Percentiles rank a stretch among this genome's conserved stretches.
Conservation (phyloP, 2,329 filamentous ascomycete species). For the Tricladium varicosporioides region DNA sequence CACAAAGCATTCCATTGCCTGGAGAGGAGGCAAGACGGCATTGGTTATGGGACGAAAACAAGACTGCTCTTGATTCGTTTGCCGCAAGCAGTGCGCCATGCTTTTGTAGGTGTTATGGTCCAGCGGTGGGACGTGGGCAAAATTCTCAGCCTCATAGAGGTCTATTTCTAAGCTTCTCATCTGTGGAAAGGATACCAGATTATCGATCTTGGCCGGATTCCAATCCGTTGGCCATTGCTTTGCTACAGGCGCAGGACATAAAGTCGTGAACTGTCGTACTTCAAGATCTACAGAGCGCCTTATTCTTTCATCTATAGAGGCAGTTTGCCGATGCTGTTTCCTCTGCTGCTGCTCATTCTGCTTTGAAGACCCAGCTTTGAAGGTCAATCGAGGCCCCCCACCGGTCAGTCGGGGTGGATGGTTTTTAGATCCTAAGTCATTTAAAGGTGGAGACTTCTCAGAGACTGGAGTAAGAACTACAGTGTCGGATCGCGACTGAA, state of each 20-base stretch:
- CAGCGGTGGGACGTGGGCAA: background rate
- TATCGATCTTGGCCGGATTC: background rate
- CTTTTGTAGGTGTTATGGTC: background rate
- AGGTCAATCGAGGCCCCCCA: background rate
- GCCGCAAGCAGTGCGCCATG: background rate
- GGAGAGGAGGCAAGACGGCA: background rate
- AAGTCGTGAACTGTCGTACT: background rate
- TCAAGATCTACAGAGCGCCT: background rate
- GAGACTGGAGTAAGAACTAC: background rate
- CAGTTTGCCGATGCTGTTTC: background rate
- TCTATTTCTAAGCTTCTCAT: background rate
- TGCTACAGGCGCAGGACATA: background rate
- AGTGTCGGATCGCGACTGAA: background rate
- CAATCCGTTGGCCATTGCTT: background rate
- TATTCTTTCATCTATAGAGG: background rate
- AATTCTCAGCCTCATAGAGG: background rate
- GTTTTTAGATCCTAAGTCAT: background rate
- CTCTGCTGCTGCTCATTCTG: background rate
- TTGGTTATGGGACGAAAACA: background rate
- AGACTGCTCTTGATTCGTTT: background rate
- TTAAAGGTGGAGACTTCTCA: background rate
- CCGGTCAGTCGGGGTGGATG: background rate
- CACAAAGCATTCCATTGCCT: background rate
- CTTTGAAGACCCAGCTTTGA: background rate
- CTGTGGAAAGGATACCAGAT: background rate